Base-by-base conservation (phyloP, 148 eudicot genomes). In the Amaranthus hypochondriacus region DNA sequence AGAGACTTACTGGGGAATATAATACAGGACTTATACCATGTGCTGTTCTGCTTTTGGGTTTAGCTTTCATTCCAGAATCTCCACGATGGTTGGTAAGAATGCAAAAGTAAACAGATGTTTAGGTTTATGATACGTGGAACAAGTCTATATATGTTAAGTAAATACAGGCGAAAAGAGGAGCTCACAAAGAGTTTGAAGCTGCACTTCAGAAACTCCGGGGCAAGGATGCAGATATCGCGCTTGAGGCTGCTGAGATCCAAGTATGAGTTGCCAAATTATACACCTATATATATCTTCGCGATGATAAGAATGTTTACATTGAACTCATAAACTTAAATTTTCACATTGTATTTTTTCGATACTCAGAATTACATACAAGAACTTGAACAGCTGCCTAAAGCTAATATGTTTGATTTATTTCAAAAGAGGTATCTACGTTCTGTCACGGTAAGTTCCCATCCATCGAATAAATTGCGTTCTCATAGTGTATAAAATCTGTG, bases 41-140 rank as follows among this genome's bases (percentile, higher is more conserved):
- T 72, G 90, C 82, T 48, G 65, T 90, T 81, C 83, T 88, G 71
- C 66, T 95, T 60, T 60, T 88, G 18, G 98, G 98, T 66, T 87
- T 95, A 54, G 83, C 80, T 70, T 48, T 90, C 84, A 90, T 90
- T 53, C 98, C 98, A 18, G 98, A 95, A 74, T 95, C 97, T 61
- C 98, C 98, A 14, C 86, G 98, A 79, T 95, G 98, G 98, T 86
- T 95, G 88, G 98, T 95, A 87, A 80, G 90, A 75, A 46, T 47
- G 18, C 59, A 68, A 70, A 54, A 73, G 28, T 42, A 11, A 9
- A 7, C 5, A 60, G 2, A 50, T 9, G 13, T 1, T 56, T 56
- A 0, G 48, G 59, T 69, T 7, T 68, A 28, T 48, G 3, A 55
- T 73, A 15, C 43, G 43, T 5, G 2, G 48, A 63, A 56, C 3